Evolutionary conservation across 306 rosid species (phyloP), one percentile per base, ranked within the genome.

Genomic region (Malus sieversii): DNA sequence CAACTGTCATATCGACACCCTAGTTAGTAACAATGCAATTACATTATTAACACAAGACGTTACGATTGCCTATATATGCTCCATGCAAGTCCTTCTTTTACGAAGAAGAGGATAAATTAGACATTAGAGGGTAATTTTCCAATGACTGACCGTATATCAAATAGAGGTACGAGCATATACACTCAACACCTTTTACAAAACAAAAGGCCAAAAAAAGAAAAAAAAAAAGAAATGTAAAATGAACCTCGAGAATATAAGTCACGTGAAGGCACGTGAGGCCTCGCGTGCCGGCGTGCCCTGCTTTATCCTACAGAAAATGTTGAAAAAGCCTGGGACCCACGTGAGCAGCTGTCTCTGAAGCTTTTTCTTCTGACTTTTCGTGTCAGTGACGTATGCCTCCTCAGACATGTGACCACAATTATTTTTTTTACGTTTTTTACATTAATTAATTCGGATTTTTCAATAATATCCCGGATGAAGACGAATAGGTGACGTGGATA

Each of bases 241-340:
- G n/a, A 45, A 27, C 64, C 79, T 83, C 83, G 90, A 77, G 87
- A 75, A 74, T 73, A 55, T 8, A 81, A 82, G 89, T 82, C 95
- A 89, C 86, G 89, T 87, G 96, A 77, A 77, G 68, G 79, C 92
- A 88, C 96, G 93, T 90, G 97, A 86, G 84, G 75, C 22, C 70
- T 81, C 82, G 93, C 93, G 93, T 86, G 90, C 95, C 83, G 87
- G 91, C 93, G 87, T 92, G 96, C 96, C 83, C 66, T 76, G 80
- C 87, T 84, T 86, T 88, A 33, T 58, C 79, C 82, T 75, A 71
- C 87, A 78, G 67, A 82, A 83, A 79, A 77, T 75, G 70, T 40
- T 70, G 38, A 75, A 82, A 78, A 68, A 73, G 68, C 6, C 8
- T 57, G 86, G 95, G 95, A 61, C 84, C 90, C 93, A 90, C 77